These are phyloP conservation scores for Rutstroemia sp. DNA, from an alignment of 2,329 filamentous ascomycete species.

Conservation along the genomic window DNA sequence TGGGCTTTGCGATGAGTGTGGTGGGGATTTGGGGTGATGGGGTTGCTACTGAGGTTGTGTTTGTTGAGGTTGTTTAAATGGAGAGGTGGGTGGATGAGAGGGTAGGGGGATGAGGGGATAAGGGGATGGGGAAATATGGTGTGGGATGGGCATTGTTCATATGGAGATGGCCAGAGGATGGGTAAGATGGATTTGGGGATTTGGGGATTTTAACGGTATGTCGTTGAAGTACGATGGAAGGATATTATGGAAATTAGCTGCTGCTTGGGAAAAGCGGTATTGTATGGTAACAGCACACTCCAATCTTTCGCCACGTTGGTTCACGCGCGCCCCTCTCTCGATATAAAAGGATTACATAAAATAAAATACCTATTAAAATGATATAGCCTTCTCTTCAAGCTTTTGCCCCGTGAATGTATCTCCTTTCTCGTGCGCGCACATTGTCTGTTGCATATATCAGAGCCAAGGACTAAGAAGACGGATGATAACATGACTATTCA, in stretches of 20 bases:
- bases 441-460: too few relatives aligned
- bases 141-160: too few relatives aligned
- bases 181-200: not conserved
- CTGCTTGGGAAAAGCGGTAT: not conserved
- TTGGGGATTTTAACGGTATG: not conserved
- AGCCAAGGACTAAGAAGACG: too few relatives aligned
- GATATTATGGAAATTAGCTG: not conserved
- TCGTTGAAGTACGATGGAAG: not conserved
- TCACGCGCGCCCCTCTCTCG: not conserved
- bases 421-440: too few relatives aligned
- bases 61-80: slow-evolving; percentile 12
- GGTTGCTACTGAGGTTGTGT: slow-evolving; percentile 27
- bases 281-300: not conserved
- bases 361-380: not conserved
- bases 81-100: not conserved
- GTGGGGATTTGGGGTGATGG: slow-evolving; percentile 62
- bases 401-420: too few relatives aligned
- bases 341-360: not conserved
- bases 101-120: not conserved
- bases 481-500: too few relatives aligned
- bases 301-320: not conserved
- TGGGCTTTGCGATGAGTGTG: slow-evolving; percentile 54
- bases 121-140: not conserved
- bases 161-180: not conserved
- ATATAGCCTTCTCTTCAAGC: not conserved